Percentiles rank a stretch among this genome's conserved stretches.
Evolutionary conservation across 306 rosid species (phyloP).

Genomic region (Glycine tomentella): DNA sequence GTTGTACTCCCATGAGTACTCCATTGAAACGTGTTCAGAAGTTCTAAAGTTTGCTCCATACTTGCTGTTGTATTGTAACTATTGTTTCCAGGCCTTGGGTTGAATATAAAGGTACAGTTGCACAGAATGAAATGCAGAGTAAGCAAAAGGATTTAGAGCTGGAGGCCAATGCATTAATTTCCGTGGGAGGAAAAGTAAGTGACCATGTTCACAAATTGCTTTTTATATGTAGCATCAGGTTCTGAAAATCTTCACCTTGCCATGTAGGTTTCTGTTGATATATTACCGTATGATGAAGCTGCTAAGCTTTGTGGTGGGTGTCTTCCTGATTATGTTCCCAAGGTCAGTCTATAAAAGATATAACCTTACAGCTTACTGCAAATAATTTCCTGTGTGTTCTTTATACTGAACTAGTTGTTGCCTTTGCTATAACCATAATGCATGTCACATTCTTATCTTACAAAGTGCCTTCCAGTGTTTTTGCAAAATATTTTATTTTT

Average conservation of each 20-base stretch:
- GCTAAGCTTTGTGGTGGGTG: slow-evolving; percentile 67
- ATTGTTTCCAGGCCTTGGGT: slow-evolving; percentile 70
- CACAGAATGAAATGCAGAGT: slow-evolving; percentile 60
- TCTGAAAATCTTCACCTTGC: slow-evolving; percentile 42
- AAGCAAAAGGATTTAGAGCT: slow-evolving; percentile 72
- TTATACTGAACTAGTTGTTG: background rate
- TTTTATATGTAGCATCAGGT: slow-evolving; percentile 2
- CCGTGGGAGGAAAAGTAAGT: slow-evolving; percentile 72
- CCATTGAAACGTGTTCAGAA: background rate
- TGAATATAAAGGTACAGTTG: slow-evolving; percentile 75
- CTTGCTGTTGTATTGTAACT: slow-evolving; percentile 21
- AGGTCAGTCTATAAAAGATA: slow-evolving; percentile 53
- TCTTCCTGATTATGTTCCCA: slow-evolving; percentile 79
- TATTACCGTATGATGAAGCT: slow-evolving; percentile 73
- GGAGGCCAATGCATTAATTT: slow-evolving; percentile 66
- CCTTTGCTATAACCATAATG: slow-evolving; percentile 33
- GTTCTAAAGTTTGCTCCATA: slow-evolving; percentile 28
- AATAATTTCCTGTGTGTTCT: slow-evolving; percentile 38
- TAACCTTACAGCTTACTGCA: background rate
- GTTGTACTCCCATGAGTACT: slow-evolving; percentile 15
- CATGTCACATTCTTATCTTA: slow-evolving; percentile 19
- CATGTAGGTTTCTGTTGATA: slow-evolving; percentile 57
- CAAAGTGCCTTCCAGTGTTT: slow-evolving; percentile 28
- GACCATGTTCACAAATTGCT: slow-evolving; percentile 44
- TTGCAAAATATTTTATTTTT: background rate